Evolutionary conservation across 495 filamentous ascomycete genomes (phyloP).

Genomic region (Penicillium atrosanguineum): DNA sequence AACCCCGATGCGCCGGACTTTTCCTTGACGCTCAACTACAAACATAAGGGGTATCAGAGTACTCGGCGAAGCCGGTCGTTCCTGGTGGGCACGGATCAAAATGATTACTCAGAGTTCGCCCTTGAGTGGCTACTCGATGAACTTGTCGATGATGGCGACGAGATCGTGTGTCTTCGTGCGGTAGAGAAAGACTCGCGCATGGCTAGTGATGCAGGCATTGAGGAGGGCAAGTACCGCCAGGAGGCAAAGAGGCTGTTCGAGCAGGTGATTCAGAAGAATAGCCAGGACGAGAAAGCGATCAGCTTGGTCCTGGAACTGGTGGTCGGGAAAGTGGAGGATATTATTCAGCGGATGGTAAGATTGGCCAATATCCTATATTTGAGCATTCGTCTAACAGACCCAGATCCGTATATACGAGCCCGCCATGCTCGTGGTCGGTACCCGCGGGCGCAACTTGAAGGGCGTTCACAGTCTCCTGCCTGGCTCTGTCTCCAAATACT

Average conservation of each 20-base stretch:
- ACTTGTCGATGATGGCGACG: constrained; percentile 93
- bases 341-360: constrained; percentile 88
- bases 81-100: constrained; percentile 90
- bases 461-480: constrained; percentile 89
- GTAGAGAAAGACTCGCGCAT: constrained; percentile 82
- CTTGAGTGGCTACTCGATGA: constrained; percentile 93
- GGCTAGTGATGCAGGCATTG: constrained; percentile 61
- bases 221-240: constrained; percentile 72
- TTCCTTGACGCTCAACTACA: constrained; percentile 80
- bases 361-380: not conserved
- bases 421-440: constrained; percentile 92
- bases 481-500: constrained; percentile 95
- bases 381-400: constrained; percentile 13
- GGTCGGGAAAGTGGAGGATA: constrained; percentile 86
- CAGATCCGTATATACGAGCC: constrained; percentile 95
- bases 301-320: constrained; percentile 86
- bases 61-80: constrained; percentile 85
- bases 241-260: constrained; percentile 77
- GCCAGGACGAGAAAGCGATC: constrained; percentile 73
- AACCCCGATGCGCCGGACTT: constrained; percentile 77
- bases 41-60: constrained; percentile 86
- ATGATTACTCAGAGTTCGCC: constrained; percentile 93
- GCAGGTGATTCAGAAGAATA: constrained; percentile 80
- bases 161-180: constrained; percentile 90
- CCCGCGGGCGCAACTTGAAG: constrained; percentile 78